Conservation (phyloP, 2,329 filamentous ascomycete genomes). For the Xylaria sp. region DNA sequence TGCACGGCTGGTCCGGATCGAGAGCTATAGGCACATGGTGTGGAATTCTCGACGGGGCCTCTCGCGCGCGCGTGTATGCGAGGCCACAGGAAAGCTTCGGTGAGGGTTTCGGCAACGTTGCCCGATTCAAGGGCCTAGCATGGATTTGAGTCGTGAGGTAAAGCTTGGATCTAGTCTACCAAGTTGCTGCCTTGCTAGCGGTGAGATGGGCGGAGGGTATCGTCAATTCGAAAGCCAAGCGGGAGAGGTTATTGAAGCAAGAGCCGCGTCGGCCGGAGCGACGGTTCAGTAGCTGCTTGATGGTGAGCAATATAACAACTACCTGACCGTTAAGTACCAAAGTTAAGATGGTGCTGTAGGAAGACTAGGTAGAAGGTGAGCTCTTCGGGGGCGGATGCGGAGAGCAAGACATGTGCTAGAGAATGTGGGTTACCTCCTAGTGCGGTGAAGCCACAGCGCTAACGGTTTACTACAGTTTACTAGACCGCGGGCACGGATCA, state of each 20-base stretch:
- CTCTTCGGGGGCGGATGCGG: constrained; percentile 20
- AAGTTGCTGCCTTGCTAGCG: constrained; percentile 16
- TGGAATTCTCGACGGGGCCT: constrained; percentile 7
- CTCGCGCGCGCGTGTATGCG: constrained; percentile 7
- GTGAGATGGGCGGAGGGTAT: constrained; percentile 21
- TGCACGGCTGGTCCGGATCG: constrained; percentile 23
- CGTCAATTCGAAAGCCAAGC: constrained; percentile 24
- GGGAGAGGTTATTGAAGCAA: constrained; percentile 1
- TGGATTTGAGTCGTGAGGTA: constrained; percentile 13
- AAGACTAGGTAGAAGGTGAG: constrained; percentile 4
- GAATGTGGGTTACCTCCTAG: constrained; percentile 33
- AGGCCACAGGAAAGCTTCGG: constrained; percentile 16
- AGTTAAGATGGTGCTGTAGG: constrained; percentile 15
- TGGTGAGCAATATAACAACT: constrained; percentile 10
- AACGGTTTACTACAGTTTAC: constrained; percentile 31
- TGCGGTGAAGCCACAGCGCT: constrained; percentile 37
- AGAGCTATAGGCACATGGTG: constrained; percentile 36
- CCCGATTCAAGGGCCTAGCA: constrained; percentile 6
- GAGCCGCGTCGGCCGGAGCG: constrained; percentile 1
- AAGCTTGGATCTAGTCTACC: background rate
- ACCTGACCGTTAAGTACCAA: background rate
- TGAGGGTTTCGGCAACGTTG: constrained; percentile 27
- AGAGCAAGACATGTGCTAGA: constrained; percentile 32
- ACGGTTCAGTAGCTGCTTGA: constrained; percentile 8
- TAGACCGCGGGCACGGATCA: constrained; percentile 21